A percentile compares a stretch with the other conserved stretches of the same genome.
Conservation (phyloP, 306 rosid genomes). For the Amphicarpaea edgeworthii region DNA sequence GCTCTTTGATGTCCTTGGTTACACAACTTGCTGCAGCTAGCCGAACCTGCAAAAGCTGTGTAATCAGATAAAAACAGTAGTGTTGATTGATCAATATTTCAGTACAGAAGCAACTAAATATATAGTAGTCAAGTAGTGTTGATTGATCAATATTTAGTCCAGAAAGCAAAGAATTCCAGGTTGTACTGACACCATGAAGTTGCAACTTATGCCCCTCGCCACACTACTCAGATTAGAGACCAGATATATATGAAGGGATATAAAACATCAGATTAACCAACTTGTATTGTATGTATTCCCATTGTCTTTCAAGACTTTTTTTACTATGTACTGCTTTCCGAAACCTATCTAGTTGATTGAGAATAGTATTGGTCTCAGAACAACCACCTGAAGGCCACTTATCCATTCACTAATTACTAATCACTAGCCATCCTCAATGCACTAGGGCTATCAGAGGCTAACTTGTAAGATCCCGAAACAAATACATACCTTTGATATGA, state of each 20-base stretch:
- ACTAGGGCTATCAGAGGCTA: slow-evolving; percentile 31
- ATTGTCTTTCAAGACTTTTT: slow-evolving; percentile 2
- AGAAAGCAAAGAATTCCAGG: slow-evolving; percentile 8
- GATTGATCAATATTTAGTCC: slow-evolving; percentile 17
- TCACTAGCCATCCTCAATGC: slow-evolving; percentile 31
- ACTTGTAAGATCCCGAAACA: slow-evolving; percentile 23
- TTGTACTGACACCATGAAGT: slow-evolving; percentile 19
- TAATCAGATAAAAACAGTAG: slow-evolving; percentile 38
- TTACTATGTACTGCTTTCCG: slow-evolving; percentile 11
- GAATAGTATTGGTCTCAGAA: slow-evolving; percentile 6
- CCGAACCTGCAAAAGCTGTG: slow-evolving; percentile 66
- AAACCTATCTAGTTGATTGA: slow-evolving; percentile 18
- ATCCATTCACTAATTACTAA: slow-evolving; percentile 30
- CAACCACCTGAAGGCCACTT: background rate
- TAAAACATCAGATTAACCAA: slow-evolving; percentile 34
- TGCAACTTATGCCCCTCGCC: slow-evolving; percentile 9
- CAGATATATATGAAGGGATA: slow-evolving; percentile 9
- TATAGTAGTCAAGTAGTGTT: slow-evolving; percentile 7
- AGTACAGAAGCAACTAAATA: slow-evolving; percentile 35
- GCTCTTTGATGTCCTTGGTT: slow-evolving; percentile 78
- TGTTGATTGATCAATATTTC: slow-evolving; percentile 28
- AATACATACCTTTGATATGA: slow-evolving; percentile 72
- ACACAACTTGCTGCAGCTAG: slow-evolving; percentile 89
- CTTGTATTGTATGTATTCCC: background rate
- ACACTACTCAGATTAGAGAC: background rate